These are phyloP conservation scores for Monosporascus sp. DNA, from an alignment of 2,329 filamentous ascomycete species.

Conservation along the genomic window DNA sequence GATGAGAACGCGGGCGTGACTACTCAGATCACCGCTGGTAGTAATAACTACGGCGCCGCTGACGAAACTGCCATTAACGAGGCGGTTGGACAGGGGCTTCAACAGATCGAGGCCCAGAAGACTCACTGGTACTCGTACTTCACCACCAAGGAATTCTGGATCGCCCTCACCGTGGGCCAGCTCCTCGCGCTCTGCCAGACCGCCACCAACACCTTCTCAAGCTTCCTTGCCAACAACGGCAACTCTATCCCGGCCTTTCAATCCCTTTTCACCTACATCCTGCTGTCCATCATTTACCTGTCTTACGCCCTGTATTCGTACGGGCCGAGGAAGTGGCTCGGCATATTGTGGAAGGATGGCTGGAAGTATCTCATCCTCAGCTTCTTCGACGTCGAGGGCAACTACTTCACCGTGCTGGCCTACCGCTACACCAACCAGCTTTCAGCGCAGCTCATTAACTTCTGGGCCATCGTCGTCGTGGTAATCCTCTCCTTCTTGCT, in stretches of 20 bases:
- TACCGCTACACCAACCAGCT: conserved; percentile 91
- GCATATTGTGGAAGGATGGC: conserved; percentile 62
- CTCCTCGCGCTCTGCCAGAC: conserved; percentile 85
- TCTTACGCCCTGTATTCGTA: conserved; percentile 73
- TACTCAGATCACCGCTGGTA: conserved; percentile 19
- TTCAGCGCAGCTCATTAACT: conserved; percentile 92
- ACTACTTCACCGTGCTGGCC: conserved; percentile 95
- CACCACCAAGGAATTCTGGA: conserved; percentile 80
- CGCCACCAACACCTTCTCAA: conserved; percentile 84
- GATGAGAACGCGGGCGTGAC: conserved; percentile 18
- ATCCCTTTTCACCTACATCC: conserved; percentile 87
- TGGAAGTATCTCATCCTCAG: conserved; percentile 94
- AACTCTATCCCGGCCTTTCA: conserved; percentile 93
- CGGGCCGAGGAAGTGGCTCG: conserved; percentile 64
- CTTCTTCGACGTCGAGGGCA: conserved; percentile 92
- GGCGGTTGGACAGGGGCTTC: conserved; percentile 45
- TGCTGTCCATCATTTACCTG: conserved; percentile 79
- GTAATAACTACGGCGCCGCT: conserved; percentile 9
- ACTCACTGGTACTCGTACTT: conserved; percentile 69
- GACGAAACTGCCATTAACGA: conserved; percentile 22
- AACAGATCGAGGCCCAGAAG: conserved; percentile 47
- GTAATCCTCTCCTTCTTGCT: conserved; percentile 78
- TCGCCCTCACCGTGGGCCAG: conserved; percentile 76
- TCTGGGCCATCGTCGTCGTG: conserved; percentile 95
- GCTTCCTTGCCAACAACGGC: conserved; percentile 58